A percentile compares a stretch with the other conserved stretches of the same genome.
Conservation (phyloP, 108 stramenopile species). For the Cyclotella cryptica region DNA sequence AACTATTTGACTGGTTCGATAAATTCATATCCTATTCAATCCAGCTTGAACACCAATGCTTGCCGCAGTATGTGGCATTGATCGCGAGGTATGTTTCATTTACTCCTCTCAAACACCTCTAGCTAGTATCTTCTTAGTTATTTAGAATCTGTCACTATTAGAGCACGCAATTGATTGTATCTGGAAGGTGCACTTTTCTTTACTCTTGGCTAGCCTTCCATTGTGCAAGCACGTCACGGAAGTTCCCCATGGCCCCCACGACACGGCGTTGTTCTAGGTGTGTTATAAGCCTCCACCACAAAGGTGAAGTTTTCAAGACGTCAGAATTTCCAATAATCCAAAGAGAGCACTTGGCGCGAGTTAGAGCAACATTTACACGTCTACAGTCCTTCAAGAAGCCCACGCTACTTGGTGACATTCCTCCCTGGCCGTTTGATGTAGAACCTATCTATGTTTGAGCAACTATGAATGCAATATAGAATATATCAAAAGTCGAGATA, state of each 20-base stretch:
- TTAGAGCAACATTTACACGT: slow-evolving; percentile 70
- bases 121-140: too few relatives aligned
- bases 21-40: too few relatives aligned
- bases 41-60: too few relatives aligned
- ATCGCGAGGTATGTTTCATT: too few relatives aligned
- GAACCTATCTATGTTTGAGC: not conserved
- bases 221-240: slow-evolving; percentile 11
- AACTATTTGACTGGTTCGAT: too few relatives aligned
- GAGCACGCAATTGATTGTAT: too few relatives aligned
- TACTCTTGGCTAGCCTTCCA: slow-evolving; percentile 15
- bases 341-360: slow-evolving; percentile 56
- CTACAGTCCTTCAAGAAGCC: slow-evolving; percentile 65
- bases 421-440: not conserved
- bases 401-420: slow-evolving; percentile 19
- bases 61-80: too few relatives aligned
- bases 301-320: slow-evolving; percentile 34
- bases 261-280: not conserved
- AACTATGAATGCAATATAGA: not conserved
- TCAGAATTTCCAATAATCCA: slow-evolving; percentile 63
- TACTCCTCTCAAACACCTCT: too few relatives aligned
- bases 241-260: slow-evolving; percentile 1
- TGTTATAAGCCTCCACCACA: slow-evolving; percentile 34
- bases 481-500: not conserved
- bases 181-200: not conserved
- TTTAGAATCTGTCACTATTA: too few relatives aligned